Conservation (phyloP, 208 protist species). For the Crithidia mellificae region DNA sequence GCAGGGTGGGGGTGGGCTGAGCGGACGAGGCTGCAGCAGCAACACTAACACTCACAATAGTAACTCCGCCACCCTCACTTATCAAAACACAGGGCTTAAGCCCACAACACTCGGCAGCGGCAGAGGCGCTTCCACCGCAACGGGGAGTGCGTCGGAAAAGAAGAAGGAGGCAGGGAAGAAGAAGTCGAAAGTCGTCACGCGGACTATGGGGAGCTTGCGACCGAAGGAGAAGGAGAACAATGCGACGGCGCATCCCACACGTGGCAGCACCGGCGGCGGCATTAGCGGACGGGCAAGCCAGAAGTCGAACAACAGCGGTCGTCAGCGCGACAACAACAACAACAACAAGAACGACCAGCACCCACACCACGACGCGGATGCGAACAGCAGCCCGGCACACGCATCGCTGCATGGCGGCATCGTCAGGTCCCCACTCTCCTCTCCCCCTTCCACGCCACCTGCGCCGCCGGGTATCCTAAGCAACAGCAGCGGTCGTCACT, state of each 20-base stretch:
- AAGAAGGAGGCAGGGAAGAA: background rate
- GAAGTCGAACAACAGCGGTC: background rate
- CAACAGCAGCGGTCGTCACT: background rate
- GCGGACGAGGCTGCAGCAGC: background rate
- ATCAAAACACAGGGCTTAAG: background rate
- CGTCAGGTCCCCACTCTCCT: background rate
- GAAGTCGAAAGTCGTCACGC: background rate
- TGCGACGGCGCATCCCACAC: too few relatives aligned
- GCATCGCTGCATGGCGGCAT: too few relatives aligned
- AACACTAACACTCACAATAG: background rate
- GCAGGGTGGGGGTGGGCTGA: too few relatives aligned
- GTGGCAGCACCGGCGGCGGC: background rate
- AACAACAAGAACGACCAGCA: too few relatives aligned
- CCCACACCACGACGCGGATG: background rate
- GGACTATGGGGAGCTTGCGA: background rate
- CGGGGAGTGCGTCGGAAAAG: background rate
- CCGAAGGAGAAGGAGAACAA: constrained; percentile 5
- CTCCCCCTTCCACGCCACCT: background rate
- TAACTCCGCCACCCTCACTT: too few relatives aligned
- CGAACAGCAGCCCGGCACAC: background rate
- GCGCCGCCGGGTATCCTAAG: background rate
- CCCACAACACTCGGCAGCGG: background rate
- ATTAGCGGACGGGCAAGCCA: background rate
- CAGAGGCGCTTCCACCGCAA: background rate
- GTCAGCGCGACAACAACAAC: background rate